phyloP scores from a whole-genome alignment of 768 basidiomycete genomes.

The Flagelloscypha sp. region DNA sequence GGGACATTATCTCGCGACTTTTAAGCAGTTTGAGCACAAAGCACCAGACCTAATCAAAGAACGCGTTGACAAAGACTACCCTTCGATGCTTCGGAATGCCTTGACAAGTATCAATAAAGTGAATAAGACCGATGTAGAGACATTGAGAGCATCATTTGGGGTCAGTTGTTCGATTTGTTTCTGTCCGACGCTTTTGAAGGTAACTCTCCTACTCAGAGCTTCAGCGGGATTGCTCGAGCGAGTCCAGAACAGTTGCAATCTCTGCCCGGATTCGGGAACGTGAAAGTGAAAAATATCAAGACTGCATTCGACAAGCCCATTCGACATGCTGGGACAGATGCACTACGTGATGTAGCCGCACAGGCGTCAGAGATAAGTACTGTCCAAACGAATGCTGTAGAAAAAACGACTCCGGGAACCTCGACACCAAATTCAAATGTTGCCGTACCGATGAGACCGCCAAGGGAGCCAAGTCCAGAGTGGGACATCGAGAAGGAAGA shows the following conservation, averaged over 20 bases:
- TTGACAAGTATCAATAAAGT: slow-evolving; percentile 88
- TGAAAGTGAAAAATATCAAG: slow-evolving; percentile 85
- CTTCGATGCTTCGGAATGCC: slow-evolving; percentile 68
- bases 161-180: slow-evolving; percentile 39
- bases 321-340: slow-evolving; percentile 53
- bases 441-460: slow-evolving; percentile 6
- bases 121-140: slow-evolving; percentile 96
- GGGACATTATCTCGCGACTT: slow-evolving; percentile 81
- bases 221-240: slow-evolving; percentile 71
- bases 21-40: slow-evolving; percentile 92
- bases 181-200: slow-evolving; percentile 4
- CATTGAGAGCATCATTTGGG: slow-evolving; percentile 83
- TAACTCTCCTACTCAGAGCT: slow-evolving; percentile 47
- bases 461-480: slow-evolving; percentile 44
- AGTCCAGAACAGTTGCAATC: slow-evolving; percentile 67
- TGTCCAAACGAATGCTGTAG: slow-evolving; percentile 17
- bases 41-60: slow-evolving; percentile 93
- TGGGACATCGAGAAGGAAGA: slow-evolving; percentile 71
- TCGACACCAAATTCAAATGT: slow-evolving; percentile 4
- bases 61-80: slow-evolving; percentile 83
- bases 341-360: slow-evolving; percentile 24
- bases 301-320: slow-evolving; percentile 91
- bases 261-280: slow-evolving; percentile 88
- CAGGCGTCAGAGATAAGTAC: slow-evolving; percentile 12
- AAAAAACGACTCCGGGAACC: slow-evolving; percentile 2